Evolutionary conservation across 805 yeast species (phyloP).

Genomic region (Komagataella pastoris): DNA sequence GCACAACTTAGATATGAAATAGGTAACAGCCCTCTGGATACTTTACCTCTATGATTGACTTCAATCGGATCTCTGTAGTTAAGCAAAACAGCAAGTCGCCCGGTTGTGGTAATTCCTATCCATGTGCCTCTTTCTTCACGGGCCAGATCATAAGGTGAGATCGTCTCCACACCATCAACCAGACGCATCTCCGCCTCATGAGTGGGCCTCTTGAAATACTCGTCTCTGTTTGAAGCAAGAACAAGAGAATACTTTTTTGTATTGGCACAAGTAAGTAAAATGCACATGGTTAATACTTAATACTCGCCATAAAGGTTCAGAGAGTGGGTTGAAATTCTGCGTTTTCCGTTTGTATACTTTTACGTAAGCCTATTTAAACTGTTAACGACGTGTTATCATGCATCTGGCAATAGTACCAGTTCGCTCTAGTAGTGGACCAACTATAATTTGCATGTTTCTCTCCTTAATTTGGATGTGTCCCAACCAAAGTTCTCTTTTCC

Average conservation of each 20-base stretch:
- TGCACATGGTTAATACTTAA: constrained; percentile 48
- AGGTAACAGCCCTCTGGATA: constrained; percentile 35
- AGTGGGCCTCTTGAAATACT: constrained; percentile 65
- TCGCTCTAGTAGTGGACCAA: not conserved
- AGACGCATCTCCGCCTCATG: constrained; percentile 30
- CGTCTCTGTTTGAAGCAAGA: constrained; percentile 78
- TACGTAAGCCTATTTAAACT: not conserved
- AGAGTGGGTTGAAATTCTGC: not conserved
- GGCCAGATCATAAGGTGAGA: constrained; percentile 68
- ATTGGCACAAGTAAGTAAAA: constrained; percentile 48
- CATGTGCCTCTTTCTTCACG: constrained; percentile 78
- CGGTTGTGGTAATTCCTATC: constrained; percentile 54
- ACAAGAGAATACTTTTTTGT: constrained; percentile 71
- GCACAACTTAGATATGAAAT: constrained; percentile 20
- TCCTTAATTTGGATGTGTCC: not conserved
- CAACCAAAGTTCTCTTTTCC: not conserved
- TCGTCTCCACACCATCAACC: constrained; percentile 16
- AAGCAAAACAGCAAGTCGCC: constrained; percentile 59
- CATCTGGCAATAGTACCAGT: not conserved
- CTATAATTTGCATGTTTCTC: not conserved
- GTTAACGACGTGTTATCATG: too few relatives aligned
- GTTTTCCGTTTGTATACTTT: not conserved
- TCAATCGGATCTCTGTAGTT: constrained; percentile 46
- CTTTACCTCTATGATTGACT: constrained; percentile 9
- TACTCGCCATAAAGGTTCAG: not conserved